phyloP scores from a whole-genome alignment of 495 filamentous ascomycete species.

The Cenococcum geophilum region DNA sequence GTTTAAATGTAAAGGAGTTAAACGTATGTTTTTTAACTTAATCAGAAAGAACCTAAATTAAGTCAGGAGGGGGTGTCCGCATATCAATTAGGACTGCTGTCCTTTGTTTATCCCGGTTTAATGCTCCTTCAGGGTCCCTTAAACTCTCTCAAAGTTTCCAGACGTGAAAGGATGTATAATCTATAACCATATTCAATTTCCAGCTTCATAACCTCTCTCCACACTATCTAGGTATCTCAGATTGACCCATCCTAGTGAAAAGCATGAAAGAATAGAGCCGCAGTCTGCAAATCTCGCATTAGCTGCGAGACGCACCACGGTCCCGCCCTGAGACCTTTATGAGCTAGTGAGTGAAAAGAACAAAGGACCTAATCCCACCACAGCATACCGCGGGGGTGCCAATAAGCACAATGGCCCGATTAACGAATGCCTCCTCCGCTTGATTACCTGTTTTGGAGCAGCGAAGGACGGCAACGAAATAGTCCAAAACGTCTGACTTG shows the following conservation, averaged over 20 bases:
- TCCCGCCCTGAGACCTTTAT: background rate
- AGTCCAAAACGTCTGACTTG: background rate
- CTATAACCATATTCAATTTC: background rate
- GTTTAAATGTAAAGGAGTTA: no score
- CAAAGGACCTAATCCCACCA: background rate
- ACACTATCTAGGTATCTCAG: constrained; percentile 1
- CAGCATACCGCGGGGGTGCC: background rate
- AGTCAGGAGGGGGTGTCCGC: no score
- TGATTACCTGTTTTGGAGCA: background rate
- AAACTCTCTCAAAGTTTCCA: no score
- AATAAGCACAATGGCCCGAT: constrained; percentile 1
- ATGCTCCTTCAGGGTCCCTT: no score
- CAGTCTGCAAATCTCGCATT: no score
- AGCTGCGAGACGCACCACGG: background rate
- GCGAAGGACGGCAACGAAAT: background rate
- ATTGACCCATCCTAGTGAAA: background rate
- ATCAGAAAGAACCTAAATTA: no score
- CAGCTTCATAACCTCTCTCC: background rate
- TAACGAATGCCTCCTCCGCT: constrained; percentile 1
- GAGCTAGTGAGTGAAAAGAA: constrained; percentile 1
- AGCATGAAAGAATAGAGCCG: background rate
- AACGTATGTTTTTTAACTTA: no score
- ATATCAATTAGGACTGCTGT: no score
- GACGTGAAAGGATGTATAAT: background rate
- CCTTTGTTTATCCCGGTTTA: no score